Evolutionary conservation across 2,329 filamentous ascomycete species (phyloP).

Genomic region (Fusarium fracticaudum): DNA sequence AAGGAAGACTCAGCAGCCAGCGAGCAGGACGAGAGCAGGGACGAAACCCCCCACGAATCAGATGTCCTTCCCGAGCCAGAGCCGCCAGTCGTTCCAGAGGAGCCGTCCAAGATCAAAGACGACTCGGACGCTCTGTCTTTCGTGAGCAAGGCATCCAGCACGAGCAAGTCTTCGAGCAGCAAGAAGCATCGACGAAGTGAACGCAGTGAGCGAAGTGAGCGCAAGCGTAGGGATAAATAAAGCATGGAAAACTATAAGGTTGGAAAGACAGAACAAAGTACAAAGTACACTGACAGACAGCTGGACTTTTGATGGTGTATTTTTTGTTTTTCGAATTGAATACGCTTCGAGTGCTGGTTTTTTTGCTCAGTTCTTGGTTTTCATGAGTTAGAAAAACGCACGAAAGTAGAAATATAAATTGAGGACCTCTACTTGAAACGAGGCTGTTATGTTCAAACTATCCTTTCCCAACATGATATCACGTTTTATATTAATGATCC

Average conservation of each 20-base stretch:
- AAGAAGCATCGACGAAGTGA: slow-evolving; percentile 32
- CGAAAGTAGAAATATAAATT: slow-evolving; percentile 15
- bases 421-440: background rate
- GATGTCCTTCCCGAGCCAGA: slow-evolving; percentile 1
- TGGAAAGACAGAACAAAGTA: slow-evolving; percentile 28
- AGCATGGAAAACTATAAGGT: background rate
- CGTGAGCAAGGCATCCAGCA: slow-evolving; percentile 16
- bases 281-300: slow-evolving; percentile 21
- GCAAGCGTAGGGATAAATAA: slow-evolving; percentile 30
- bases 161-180: slow-evolving; percentile 20
- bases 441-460: background rate
- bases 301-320: slow-evolving; percentile 29
- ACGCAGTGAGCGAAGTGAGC: slow-evolving; percentile 17
- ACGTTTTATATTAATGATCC: background rate
- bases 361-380: background rate
- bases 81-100: background rate
- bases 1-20: slow-evolving; percentile 23
- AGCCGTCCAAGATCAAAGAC: slow-evolving; percentile 11
- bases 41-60: slow-evolving; percentile 11
- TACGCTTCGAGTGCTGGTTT: slow-evolving; percentile 12
- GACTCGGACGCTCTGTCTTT: slow-evolving; percentile 12
- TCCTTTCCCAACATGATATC: background rate
- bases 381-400: background rate
- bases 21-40: slow-evolving; percentile 24
- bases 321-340: slow-evolving; percentile 16